phyloP scores from a whole-genome alignment of 2,329 filamentous ascomycete species.

The Exserohilum rostratum region DNA sequence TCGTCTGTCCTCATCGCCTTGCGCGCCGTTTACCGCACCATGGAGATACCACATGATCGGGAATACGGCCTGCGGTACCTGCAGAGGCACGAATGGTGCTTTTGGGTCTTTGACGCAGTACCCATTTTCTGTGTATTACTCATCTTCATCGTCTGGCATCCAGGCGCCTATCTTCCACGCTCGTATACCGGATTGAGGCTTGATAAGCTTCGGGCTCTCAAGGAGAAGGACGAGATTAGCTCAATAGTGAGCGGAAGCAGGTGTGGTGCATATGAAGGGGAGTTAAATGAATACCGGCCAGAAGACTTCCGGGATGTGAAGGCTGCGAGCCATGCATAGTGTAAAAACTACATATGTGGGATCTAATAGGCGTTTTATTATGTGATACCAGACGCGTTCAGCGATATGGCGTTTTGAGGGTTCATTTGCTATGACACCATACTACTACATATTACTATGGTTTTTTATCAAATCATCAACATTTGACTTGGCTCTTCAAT shows the following conservation, averaged over 20 bases:
- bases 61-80: constrained; percentile 55
- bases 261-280: constrained; percentile 7
- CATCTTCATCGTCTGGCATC: constrained; percentile 59
- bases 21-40: constrained; percentile 60
- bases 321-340: constrained; percentile 8
- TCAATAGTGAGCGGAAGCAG: constrained; percentile 16
- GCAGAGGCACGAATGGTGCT: constrained; percentile 59
- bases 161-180: constrained; percentile 43
- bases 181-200: constrained; percentile 38
- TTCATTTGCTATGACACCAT: constrained; percentile 16
- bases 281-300: constrained; percentile 30
- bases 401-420: constrained; percentile 18
- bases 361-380: neutral
- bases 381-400: constrained; percentile 26
- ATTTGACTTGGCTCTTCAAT: neutral
- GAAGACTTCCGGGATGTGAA: constrained; percentile 29
- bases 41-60: constrained; percentile 59
- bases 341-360: neutral
- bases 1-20: constrained; percentile 48
- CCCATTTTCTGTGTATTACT: constrained; percentile 57
- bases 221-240: constrained; percentile 42
- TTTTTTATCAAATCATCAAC: neutral
- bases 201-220: constrained; percentile 38
- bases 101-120: constrained; percentile 59
- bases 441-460: constrained; percentile 3